These are phyloP conservation scores for Aspergillus ochraceus DNA, from an alignment of 2,329 filamentous ascomycete genomes.

Conservation along the genomic window DNA sequence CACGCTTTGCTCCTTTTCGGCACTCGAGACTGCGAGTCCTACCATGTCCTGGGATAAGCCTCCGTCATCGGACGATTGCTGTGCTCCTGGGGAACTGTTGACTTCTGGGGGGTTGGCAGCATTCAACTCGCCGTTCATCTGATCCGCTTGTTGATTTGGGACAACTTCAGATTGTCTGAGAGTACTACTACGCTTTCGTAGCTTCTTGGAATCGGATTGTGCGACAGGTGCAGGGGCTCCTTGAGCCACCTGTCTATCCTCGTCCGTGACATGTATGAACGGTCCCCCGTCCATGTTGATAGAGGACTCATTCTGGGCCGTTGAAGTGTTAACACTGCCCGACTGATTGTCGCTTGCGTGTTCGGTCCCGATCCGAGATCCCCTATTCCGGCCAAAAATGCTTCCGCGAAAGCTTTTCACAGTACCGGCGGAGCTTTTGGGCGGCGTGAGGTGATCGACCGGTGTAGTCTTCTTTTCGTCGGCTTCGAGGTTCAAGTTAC, in stretches of 20 bases:
- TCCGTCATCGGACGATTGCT: slow-evolving; percentile 14
- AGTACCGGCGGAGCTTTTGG: slow-evolving; percentile 71
- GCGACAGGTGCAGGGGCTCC: slow-evolving; percentile 31
- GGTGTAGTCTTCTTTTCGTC: slow-evolving; percentile 27
- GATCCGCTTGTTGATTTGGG: slow-evolving; percentile 21
- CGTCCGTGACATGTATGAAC: slow-evolving; percentile 74
- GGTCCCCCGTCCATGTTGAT: slow-evolving; percentile 55
- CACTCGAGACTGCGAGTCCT: slow-evolving; percentile 30
- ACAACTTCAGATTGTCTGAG: slow-evolving; percentile 26
- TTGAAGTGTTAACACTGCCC: slow-evolving; percentile 7
- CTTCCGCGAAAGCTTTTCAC: slow-evolving; percentile 70
- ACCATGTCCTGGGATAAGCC: slow-evolving; percentile 21
- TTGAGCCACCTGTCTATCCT: slow-evolving; percentile 41
- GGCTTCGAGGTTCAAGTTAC: slow-evolving; percentile 52
- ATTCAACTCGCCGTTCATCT: slow-evolving; percentile 22
- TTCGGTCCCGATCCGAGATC: slow-evolving; percentile 48
- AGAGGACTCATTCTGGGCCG: slow-evolving; percentile 23
- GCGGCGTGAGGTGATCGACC: slow-evolving; percentile 51
- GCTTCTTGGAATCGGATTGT: slow-evolving; percentile 33
- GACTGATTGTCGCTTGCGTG: slow-evolving; percentile 28
- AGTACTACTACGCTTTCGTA: slow-evolving; percentile 36
- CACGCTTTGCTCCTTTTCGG: slow-evolving; percentile 23
- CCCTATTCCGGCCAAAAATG: slow-evolving; percentile 68
- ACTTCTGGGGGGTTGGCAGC: not conserved
- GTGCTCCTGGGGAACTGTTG: slow-evolving; percentile 8